phyloP scores from a whole-genome alignment of 2,329 filamentous ascomycete genomes.

The Aureobasidium sp. region DNA sequence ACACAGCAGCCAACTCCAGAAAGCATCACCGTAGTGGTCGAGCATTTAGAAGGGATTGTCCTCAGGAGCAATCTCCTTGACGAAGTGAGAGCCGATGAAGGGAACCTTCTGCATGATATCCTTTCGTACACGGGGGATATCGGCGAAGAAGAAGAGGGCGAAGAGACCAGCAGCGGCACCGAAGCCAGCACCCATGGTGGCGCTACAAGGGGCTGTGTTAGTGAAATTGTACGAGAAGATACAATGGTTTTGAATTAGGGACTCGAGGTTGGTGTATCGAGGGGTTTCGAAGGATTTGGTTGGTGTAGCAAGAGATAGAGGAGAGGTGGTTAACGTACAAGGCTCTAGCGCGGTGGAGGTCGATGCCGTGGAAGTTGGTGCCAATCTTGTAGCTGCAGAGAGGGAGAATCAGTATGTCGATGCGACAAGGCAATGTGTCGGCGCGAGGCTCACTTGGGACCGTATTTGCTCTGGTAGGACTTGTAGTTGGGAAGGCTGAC shows the following conservation, averaged over 20 bases:
- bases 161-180: constrained; percentile 52
- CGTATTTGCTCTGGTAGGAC: constrained; percentile 51
- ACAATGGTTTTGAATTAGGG: neutral
- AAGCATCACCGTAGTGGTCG: neutral
- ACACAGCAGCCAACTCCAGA: constrained; percentile 13
- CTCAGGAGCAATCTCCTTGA: constrained; percentile 53
- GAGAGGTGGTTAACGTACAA: constrained; percentile 36
- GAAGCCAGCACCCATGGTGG: constrained; percentile 46
- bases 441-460: constrained; percentile 47
- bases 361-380: constrained; percentile 45
- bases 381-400: constrained; percentile 43
- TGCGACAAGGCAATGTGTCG: neutral
- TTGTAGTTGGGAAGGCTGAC: constrained; percentile 35
- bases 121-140: constrained; percentile 54
- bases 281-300: neutral
- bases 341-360: constrained; percentile 33
- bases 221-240: neutral
- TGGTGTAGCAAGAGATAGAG: neutral
- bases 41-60: constrained; percentile 51
- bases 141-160: constrained; percentile 58
- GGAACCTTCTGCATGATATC: constrained; percentile 58
- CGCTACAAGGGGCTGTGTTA: constrained; percentile 23
- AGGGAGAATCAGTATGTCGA: constrained; percentile 12
- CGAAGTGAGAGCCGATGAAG: constrained; percentile 50
- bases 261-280: neutral